Conservation (phyloP, 352 stramenopile species). For the Phytophthora capsici region DNA sequence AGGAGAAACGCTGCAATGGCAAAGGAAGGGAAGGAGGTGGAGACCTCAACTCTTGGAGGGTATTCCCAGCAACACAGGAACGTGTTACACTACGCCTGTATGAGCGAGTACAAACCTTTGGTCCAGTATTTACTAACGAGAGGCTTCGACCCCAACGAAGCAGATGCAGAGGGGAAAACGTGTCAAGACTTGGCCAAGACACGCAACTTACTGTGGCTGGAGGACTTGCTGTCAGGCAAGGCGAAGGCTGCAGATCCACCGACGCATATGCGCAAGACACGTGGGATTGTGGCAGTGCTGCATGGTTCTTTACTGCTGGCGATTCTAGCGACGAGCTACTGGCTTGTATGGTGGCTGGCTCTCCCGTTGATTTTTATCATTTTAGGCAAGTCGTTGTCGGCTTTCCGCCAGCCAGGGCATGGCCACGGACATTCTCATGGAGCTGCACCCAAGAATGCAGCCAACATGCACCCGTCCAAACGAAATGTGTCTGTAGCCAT, state of each 20-base stretch:
- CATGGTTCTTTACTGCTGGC: constrained; percentile 56
- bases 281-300: constrained; percentile 54
- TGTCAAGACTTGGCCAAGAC: constrained; percentile 51
- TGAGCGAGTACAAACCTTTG: constrained; percentile 67
- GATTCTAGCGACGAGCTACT: constrained; percentile 69
- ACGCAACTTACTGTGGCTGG: constrained; percentile 51
- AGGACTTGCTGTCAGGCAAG: constrained; percentile 52
- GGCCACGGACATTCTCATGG: constrained; percentile 57
- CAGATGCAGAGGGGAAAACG: constrained; percentile 51
- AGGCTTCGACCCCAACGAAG: constrained; percentile 58
- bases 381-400: constrained; percentile 53
- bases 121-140: constrained; percentile 71
- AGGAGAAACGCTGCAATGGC: constrained; percentile 28
- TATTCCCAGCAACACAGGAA: constrained; percentile 44
- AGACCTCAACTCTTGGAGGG: constrained; percentile 33
- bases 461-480: constrained; percentile 53
- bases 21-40: constrained; percentile 22
- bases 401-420: constrained; percentile 47
- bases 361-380: constrained; percentile 66
- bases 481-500: constrained; percentile 40
- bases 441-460: constrained; percentile 37
- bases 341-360: constrained; percentile 73
- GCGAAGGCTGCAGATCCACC: constrained; percentile 49
- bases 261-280: constrained; percentile 60
- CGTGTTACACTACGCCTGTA: constrained; percentile 68